A percentile compares a stretch with the other conserved stretches of the same genome.
Conservation (phyloP, 768 basidiomycete species). For the Suillus americanus region DNA sequence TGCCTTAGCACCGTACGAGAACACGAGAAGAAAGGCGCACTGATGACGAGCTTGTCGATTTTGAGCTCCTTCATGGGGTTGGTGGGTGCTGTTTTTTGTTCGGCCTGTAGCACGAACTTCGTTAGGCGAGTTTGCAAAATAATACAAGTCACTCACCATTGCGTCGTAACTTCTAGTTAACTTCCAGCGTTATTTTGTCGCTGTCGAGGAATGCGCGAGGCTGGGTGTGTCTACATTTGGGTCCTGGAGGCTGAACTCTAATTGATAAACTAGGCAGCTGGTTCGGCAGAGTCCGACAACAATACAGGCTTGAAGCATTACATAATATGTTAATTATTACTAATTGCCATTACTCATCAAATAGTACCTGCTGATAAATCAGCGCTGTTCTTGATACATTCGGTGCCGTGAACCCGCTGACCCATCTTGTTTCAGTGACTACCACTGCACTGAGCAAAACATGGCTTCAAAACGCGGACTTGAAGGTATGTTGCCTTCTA, state of each 20-base stretch:
- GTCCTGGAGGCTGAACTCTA: conserved; percentile 32
- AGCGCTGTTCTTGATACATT: neutral
- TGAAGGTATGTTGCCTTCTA: conserved; percentile 33
- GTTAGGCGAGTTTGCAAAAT: neutral
- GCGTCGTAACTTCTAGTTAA: conserved; percentile 7
- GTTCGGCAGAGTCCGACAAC: neutral
- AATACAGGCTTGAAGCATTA: neutral
- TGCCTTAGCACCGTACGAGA: conserved; percentile 10
- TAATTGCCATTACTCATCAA: neutral
- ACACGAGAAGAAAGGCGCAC: conserved; percentile 41
- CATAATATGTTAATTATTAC: neutral
- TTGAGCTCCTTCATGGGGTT: conserved; percentile 96
- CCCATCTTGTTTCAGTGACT: neutral
- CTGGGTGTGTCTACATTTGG: conserved; percentile 3
- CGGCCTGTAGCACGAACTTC: conserved; percentile 53
- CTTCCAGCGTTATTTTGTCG: conserved; percentile 35
- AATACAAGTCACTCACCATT: conserved; percentile 24
- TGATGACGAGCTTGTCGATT: conserved; percentile 99
- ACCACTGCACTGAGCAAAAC: neutral
- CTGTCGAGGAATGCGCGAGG: conserved; percentile 11
- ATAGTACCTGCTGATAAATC: neutral
- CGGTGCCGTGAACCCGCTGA: neutral
- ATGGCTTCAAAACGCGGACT: conserved; percentile 42
- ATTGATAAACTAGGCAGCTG: conserved; percentile 1
- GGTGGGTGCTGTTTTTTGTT: conserved; percentile 82